These are phyloP conservation scores for Asterochloris erici DNA, from an alignment of 139 green algal genomes.

Conservation along the genomic window DNA sequence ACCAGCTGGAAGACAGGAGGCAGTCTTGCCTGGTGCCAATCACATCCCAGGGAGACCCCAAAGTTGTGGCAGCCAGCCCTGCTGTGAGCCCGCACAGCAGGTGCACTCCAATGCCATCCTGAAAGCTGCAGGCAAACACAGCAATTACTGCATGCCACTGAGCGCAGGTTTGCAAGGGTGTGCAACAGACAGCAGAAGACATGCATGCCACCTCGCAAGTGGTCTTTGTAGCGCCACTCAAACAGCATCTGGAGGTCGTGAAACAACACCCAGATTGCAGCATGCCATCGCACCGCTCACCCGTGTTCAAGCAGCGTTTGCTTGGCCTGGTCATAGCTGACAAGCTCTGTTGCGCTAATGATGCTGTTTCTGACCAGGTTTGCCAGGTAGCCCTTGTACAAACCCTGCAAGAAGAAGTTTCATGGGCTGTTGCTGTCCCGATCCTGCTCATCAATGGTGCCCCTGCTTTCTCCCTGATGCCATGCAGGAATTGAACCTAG, in stretches of 20 bases:
- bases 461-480: no score
- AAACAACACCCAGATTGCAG: background rate
- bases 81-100: constrained; percentile 26
- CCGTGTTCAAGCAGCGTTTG: background rate
- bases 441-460: no score
- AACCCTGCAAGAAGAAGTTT: background rate
- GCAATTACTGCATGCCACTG: background rate
- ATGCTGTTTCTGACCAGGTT: constrained; percentile 37
- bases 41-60: constrained; percentile 39
- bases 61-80: constrained; percentile 31
- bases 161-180: background rate
- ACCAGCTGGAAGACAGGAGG: no score
- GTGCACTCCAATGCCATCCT: constrained; percentile 27
- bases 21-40: constrained; percentile 19
- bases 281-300: background rate
- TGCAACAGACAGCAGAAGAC: no score
- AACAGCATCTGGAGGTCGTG: no score
- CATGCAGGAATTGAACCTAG: no score
- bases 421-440: no score
- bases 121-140: constrained; percentile 1
- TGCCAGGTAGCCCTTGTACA: constrained; percentile 30
- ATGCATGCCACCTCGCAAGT: no score
- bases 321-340: constrained; percentile 37
- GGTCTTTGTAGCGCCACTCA: no score
- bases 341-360: constrained; percentile 40